Conservation (phyloP, 805 yeast genomes). For the Yarrowia sp. region DNA sequence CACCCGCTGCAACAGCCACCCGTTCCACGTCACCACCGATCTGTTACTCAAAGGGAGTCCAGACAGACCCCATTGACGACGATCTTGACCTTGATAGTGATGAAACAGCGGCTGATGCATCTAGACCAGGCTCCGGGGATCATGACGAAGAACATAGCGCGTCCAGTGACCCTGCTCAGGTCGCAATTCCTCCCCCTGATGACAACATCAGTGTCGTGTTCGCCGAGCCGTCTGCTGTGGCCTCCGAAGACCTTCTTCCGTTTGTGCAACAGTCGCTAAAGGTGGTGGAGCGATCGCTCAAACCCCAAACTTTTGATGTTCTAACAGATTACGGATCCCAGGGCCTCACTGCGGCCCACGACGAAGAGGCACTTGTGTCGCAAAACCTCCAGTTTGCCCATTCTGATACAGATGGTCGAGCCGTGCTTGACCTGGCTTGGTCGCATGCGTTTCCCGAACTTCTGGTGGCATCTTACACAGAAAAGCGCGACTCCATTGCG, state of each 20-base stretch:
- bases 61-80: slow-evolving; percentile 4
- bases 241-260: background rate
- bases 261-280: slow-evolving; percentile 37
- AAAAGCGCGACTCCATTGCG: slow-evolving; percentile 28
- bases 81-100: background rate
- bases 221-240: background rate
- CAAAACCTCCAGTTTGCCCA: slow-evolving; percentile 31
- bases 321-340: slow-evolving; percentile 34
- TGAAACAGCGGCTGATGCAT: background rate
- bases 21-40: background rate
- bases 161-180: background rate
- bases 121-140: background rate
- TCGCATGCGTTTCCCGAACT: slow-evolving; percentile 40
- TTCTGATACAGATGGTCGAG: slow-evolving; percentile 31
- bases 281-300: slow-evolving; percentile 37
- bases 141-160: background rate
- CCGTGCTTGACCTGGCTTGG: slow-evolving; percentile 39
- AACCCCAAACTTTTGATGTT: slow-evolving; percentile 33
- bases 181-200: background rate
- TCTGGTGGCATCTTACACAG: slow-evolving; percentile 37
- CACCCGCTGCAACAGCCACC: background rate
- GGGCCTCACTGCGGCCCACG: background rate
- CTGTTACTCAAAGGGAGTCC: slow-evolving; percentile 16
- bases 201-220: background rate
- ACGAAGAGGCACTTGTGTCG: background rate